Conservation (phyloP, 2,329 filamentous ascomycete species). For the Dothidotthia symphoricarpi region DNA sequence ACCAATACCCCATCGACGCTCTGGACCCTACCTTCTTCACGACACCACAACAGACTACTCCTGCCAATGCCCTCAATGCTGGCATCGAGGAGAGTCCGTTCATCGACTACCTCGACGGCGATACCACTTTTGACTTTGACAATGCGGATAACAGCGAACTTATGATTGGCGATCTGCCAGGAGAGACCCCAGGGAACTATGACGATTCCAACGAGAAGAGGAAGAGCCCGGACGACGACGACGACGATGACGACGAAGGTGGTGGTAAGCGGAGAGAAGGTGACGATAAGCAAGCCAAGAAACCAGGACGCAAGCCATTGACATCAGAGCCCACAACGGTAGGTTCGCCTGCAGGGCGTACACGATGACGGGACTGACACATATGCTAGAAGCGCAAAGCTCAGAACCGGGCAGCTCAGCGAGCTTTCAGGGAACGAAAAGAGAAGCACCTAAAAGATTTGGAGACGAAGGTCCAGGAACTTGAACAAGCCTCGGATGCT, state of each 20-base stretch:
- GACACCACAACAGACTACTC: slow-evolving; percentile 39
- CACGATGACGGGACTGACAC: slow-evolving; percentile 21
- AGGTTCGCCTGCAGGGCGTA: slow-evolving; percentile 48
- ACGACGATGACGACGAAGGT: slow-evolving; percentile 60
- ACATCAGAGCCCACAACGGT: slow-evolving; percentile 95
- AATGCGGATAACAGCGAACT: slow-evolving; percentile 55
- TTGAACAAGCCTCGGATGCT: slow-evolving; percentile 78
- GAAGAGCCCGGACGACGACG: slow-evolving; percentile 69
- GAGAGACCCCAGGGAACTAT: slow-evolving; percentile 46
- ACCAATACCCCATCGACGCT: slow-evolving; percentile 34
- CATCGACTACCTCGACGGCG: slow-evolving; percentile 76
- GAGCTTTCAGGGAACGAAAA: slow-evolving; percentile 62
- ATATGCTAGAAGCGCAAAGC: slow-evolving; percentile 80
- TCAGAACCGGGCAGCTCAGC: slow-evolving; percentile 61
- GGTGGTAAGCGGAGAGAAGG: slow-evolving; percentile 77
- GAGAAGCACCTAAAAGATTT: slow-evolving; percentile 66
- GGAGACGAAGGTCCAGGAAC: slow-evolving; percentile 65
- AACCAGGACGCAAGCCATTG: slow-evolving; percentile 91
- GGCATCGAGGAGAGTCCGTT: slow-evolving; percentile 70
- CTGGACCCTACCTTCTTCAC: slow-evolving; percentile 40
- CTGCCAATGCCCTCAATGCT: slow-evolving; percentile 49
- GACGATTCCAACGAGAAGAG: slow-evolving; percentile 60
- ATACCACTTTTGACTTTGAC: slow-evolving; percentile 75
- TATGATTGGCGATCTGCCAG: slow-evolving; percentile 76
- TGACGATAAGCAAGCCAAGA: slow-evolving; percentile 85